Base-by-base conservation (phyloP, 306 rosid genomes). In the Neltuma alba region DNA sequence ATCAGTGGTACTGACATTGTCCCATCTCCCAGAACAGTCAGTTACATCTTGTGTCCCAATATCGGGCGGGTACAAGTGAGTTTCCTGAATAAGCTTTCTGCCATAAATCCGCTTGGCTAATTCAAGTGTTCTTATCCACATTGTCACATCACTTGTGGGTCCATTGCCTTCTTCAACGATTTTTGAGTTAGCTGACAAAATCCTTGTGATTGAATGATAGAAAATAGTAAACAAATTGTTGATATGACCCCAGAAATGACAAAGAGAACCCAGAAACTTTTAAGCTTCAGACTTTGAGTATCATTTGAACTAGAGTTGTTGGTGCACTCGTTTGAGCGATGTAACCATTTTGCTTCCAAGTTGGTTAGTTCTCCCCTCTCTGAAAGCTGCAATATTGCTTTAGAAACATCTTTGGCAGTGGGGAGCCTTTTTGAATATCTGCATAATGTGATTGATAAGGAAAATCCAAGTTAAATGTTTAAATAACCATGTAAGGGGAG, bases 401-500 rank as follows among this genome's bases (percentile, higher is more conserved):
- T 68, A 5, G 97, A 88, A 64, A 91, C 50, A 73, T 93, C 96
- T 84, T 28, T 89, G 12, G 80, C 83, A 93, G 14, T 21, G 97
- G 97, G 4, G 98, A 91, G 63, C 97, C 98, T 80, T 86, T 89
- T 72, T 82, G 89, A 93, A 89, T 64, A 80, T 80, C 98, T 91
- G 90, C 84, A 80, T 45, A 71, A 83, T 21, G 45, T 18, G 41
- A 48, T 70, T 76, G 58, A 18, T 33, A 36, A 50, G 6, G 70
- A 11, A 37, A 78, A 30, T 72, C 23, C 3, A 20, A 23, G 74
- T 66, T 27, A 34, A 28, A 60, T 13, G 10, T 28, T 58, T 58
- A 50, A 91, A 91, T 61, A 58, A 58, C 20, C 33, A 4, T 60
- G 36, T 28, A 28, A 13, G 30, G 5, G n/a, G 1, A 27, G 34